phyloP scores from a whole-genome alignment of 495 filamentous ascomycete genomes.

The Aspergillus ostianus region DNA sequence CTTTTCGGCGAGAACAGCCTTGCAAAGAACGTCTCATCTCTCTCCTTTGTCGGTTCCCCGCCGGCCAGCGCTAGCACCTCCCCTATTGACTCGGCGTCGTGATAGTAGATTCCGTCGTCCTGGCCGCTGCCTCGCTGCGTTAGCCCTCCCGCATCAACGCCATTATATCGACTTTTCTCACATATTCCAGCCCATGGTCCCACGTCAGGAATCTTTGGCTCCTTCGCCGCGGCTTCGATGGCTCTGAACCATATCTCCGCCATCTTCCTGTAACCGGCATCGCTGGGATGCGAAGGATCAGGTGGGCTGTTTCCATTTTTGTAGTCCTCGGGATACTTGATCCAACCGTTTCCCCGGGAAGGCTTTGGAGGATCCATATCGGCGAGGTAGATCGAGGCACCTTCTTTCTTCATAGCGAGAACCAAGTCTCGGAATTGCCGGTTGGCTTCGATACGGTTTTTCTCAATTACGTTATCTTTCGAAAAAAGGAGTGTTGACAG shows the following conservation, averaged over 20 bases:
- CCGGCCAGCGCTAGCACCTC: too few species aligned
- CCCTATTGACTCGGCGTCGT: too few species aligned
- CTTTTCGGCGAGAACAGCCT: too few species aligned
- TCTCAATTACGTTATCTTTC: conserved; percentile 1
- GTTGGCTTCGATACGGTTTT: conserved; percentile 33
- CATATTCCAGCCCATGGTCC: neutral
- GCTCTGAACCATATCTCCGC: conserved; percentile 46
- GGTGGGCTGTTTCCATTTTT: conserved; percentile 25
- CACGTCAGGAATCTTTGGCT: neutral
- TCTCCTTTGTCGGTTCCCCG: too few species aligned
- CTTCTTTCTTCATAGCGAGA: conserved; percentile 21
- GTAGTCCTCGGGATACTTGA: conserved; percentile 5
- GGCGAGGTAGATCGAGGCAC: conserved; percentile 39
- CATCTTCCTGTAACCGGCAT: conserved; percentile 52
- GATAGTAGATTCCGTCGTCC: too few species aligned
- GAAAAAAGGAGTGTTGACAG: conserved; percentile 48
- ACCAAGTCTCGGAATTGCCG: conserved; percentile 34
- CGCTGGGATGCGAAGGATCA: conserved; percentile 49
- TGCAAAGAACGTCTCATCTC: too few species aligned
- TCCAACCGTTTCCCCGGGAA: neutral
- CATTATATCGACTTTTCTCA: neutral
- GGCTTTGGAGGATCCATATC: conserved; percentile 40
- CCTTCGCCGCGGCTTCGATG: conserved; percentile 23
- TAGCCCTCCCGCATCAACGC: neutral
- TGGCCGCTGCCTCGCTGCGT: conserved; percentile 10